These are phyloP conservation scores for Acacia crassicarpa DNA, from an alignment of 306 rosid species.

Conservation along the genomic window DNA sequence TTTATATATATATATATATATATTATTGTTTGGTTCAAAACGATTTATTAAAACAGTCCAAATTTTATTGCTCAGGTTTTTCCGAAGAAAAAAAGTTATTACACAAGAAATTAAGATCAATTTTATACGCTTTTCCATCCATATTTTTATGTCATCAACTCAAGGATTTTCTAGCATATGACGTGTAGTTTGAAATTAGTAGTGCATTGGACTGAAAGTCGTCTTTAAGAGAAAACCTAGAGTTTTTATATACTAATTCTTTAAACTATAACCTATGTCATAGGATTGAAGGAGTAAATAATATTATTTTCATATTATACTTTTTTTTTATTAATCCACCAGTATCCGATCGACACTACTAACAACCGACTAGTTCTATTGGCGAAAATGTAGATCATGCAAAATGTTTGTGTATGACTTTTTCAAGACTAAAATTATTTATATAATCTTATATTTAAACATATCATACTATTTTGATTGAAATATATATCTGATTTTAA, in stretches of 20 bases:
- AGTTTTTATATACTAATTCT: background rate
- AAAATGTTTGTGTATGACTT: no score
- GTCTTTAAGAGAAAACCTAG: background rate
- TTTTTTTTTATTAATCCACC: no score
- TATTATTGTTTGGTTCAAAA: background rate
- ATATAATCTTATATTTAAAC: background rate
- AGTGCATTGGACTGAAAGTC: background rate
- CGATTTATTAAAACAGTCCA: background rate
- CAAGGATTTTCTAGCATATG: background rate
- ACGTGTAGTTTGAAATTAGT: background rate
- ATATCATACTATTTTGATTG: background rate
- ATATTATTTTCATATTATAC: background rate
- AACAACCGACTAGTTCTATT: no score
- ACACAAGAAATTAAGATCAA: background rate
- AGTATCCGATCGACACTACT: no score
- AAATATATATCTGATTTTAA: no score
- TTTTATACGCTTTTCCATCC: background rate
- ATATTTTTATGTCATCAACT: background rate
- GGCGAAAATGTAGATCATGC: no score
- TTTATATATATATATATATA: no score
- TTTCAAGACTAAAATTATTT: background rate
- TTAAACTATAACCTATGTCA: background rate
- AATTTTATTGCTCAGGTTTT: background rate
- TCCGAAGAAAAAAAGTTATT: background rate
- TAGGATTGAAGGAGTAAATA: background rate